Evolutionary conservation across 2,329 filamentous ascomycete species (phyloP).

Genomic region (Pestalotiopsis sp.): DNA sequence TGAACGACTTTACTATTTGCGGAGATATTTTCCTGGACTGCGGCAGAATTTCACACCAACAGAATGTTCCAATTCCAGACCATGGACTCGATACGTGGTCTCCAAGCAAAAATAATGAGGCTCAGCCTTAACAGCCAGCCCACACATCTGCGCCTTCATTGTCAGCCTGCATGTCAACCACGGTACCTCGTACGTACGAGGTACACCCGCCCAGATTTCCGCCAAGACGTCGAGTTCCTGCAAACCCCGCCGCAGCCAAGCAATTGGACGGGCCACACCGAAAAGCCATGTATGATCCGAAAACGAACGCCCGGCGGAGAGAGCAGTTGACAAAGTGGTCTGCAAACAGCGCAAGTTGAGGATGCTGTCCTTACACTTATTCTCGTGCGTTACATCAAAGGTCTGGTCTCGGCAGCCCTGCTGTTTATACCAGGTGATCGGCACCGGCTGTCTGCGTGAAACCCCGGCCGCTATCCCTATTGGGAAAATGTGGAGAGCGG

Average conservation of each 20-base stretch:
- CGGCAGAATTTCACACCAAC: neutral
- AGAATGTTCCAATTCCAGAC: neutral
- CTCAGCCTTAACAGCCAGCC: neutral
- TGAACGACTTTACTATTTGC: neutral
- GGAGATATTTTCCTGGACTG: neutral
- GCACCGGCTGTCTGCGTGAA: conserved; percentile 4
- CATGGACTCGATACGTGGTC: neutral
- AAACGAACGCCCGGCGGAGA: neutral
- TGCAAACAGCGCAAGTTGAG: no score
- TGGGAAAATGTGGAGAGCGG: neutral
- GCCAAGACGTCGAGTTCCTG: neutral
- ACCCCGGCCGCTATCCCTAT: neutral
- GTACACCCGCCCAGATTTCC: neutral
- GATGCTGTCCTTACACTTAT: neutral
- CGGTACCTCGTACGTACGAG: no score
- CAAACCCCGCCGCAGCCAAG: neutral
- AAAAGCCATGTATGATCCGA: neutral
- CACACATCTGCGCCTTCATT: neutral
- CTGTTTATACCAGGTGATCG: neutral
- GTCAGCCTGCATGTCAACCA: neutral
- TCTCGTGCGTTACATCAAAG: neutral
- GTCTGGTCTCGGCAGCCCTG: neutral
- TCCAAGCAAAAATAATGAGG: neutral
- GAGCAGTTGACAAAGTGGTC: no score
- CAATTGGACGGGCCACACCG: neutral